A percentile compares a stretch with the other conserved stretches of the same genome.
phyloP scores from a whole-genome alignment of 495 filamentous ascomycete genomes.

The Podospora pseudopauciseta region DNA sequence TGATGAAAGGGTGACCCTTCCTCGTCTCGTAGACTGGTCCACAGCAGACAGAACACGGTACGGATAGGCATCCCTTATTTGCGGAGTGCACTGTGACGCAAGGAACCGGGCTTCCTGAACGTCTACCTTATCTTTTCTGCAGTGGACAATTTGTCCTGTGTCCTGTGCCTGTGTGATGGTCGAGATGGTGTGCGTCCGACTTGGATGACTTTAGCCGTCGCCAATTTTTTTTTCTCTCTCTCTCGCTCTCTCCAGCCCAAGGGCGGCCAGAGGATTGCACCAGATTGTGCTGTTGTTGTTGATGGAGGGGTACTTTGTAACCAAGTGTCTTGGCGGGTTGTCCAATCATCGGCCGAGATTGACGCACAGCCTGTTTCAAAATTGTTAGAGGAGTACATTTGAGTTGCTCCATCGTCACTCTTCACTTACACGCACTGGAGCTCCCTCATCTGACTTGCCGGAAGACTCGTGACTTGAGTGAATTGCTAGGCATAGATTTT shows the following conservation, averaged over 20 bases:
- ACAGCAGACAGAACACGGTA: neutral
- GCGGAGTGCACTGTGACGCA: neutral
- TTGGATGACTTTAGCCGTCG: constrained; percentile 2
- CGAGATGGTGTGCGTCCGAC: neutral
- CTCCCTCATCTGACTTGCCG: neutral
- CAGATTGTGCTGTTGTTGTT: neutral
- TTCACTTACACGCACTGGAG: neutral
- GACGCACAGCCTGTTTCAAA: constrained; percentile 6
- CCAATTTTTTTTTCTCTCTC: neutral
- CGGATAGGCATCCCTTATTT: no score
- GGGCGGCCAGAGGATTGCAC: neutral
- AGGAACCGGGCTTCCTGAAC: neutral
- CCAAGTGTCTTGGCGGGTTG: neutral
- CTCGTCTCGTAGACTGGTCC: neutral
- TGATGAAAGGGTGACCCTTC: neutral
- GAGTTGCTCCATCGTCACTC: neutral
- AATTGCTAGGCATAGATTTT: no score
- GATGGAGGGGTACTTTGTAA: neutral
- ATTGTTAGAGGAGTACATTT: neutral
- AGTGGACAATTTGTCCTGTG: no score
- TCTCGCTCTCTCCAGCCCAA: neutral
- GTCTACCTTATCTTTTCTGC: neutral
- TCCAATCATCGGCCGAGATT: neutral
- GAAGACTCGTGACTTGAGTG: no score
- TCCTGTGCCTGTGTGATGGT: neutral